Base-by-base conservation (phyloP, 2,329 filamentous ascomycete species). In the Leptographium lundbergii region DNA sequence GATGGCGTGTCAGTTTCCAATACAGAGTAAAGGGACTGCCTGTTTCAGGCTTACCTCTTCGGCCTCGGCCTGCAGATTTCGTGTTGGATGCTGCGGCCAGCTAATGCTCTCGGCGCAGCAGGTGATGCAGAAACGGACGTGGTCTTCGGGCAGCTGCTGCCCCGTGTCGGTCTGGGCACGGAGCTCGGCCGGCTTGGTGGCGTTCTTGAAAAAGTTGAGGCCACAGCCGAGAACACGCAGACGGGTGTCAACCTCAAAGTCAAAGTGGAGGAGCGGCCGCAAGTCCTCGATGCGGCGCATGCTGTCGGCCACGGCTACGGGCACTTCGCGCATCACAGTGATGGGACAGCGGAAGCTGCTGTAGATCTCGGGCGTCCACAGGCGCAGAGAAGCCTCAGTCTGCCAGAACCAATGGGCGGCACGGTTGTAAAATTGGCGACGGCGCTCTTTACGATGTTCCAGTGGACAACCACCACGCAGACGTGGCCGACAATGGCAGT, bases 281-380 rank as follows among this genome's bases (percentile, higher is more conserved):
- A 67, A 51, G 24, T 60, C 57, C 4, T 61, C 50, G 17, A 53
- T 14, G 10, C 54, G 57, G 22, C 54, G 56, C 14, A 67, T 57
- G 13, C 34, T 14, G 39, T 67, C 65, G 19, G 66, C 62, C 6
- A 32, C 22, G 2, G 39, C 61, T 3, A 63, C 63, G 24, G 63
- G 61, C n/a, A 66, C 64, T 27, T 65, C 63, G 9, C 65, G 63
- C 51, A 63, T 65, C 27, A 67, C 56, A n/a, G 65, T 67, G 17
- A 65, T 54, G 19, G 65, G 64, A 32, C 59, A 62, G 52, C 62
- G 63, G 24, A 65, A 60, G 32, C 54, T 61, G 54, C 65, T 60
- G 62, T 67, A 67, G 54, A 67, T 66, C 61, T 67, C 65, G 34
- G 65, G 65, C 19, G 65, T 65, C 65, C 65, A 67, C 11, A 67